Base-by-base conservation (phyloP, 225 moss, liverwort and hornwort genomes). In the Thuidium tamariscinum region DNA sequence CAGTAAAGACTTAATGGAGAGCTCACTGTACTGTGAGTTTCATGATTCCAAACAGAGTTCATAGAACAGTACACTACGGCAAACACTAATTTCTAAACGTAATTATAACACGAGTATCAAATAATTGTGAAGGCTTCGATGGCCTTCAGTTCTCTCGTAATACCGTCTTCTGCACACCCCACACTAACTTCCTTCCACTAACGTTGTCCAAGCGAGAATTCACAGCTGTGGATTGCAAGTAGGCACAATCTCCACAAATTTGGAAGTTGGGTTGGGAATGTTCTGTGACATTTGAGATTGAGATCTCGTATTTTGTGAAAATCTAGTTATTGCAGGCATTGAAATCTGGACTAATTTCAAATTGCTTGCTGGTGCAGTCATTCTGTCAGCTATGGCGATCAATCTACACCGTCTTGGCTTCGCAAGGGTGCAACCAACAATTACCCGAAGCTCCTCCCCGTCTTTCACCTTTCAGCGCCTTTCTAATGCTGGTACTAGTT, bases 381-480 rank as follows among this genome's bases (percentile, higher is more conserved):
- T 48, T 73, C 61, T n/a, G 34, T 65, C 32, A 72, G 82, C 66
- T 39, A 91, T 89, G 89, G 75, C 91, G 79, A 85, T 70, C 49
- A 82, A 83, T 68, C 25, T 86, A 41, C 80, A 74, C 55, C 51
- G 26, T 56, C 10, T 80, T 77, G 75, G 55, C n/a, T 75, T 89
- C 19, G 51, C n/a, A 21, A 51, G 46, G 41, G 52, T 66, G 73
- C 82, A 61, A 32, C n/a, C 70, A 5, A 8, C 73, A 61, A 49
- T 49, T 14, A 54, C 13, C 65, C 49, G n/a, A 67, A 66, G 71
- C 71, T 77, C 76, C 41, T 81, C 71, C 20, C 69, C 59, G 5
- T 17, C 70, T 82, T 44, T 79, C 37, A 42, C 56, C 52, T 62
- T 52, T 59, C 83, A 69, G 32, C 78, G 82, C 39, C 74, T 34